phyloP scores from a whole-genome alignment of 768 basidiomycete genomes.

The Mycena chlorophos region DNA sequence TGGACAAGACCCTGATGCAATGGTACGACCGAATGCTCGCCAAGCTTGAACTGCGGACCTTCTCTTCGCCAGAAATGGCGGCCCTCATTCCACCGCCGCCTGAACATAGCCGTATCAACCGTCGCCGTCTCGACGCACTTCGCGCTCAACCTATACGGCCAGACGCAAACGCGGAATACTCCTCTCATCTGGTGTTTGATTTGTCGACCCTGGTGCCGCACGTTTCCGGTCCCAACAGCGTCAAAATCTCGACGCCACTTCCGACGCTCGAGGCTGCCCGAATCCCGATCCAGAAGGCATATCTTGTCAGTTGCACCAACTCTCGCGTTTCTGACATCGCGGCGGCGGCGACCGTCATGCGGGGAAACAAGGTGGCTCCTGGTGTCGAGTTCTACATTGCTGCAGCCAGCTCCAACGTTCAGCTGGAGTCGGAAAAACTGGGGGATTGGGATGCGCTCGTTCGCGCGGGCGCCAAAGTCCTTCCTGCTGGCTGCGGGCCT shows the following conservation, averaged over 20 bases:
- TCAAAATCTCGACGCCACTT: slow-evolving; percentile 93
- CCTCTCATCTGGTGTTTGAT: slow-evolving; percentile 87
- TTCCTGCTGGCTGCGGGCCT: slow-evolving; percentile 96
- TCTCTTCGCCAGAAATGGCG: slow-evolving; percentile 50
- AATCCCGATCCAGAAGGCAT: slow-evolving; percentile 93
- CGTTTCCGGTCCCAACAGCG: slow-evolving; percentile 96
- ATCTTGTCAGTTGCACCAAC: slow-evolving; percentile 98
- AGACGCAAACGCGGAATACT: slow-evolving; percentile 77
- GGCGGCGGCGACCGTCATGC: slow-evolving; percentile 87
- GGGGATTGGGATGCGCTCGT: slow-evolving; percentile 91
- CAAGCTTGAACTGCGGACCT: slow-evolving; percentile 76
- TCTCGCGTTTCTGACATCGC: slow-evolving; percentile 93
- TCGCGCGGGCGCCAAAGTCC: slow-evolving; percentile 84
- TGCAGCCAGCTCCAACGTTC: slow-evolving; percentile 89
- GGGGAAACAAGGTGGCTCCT: slow-evolving; percentile 75
- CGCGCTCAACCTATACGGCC: slow-evolving; percentile 56
- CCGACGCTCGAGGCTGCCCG: slow-evolving; percentile 72
- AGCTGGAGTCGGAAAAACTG: slow-evolving; percentile 79
- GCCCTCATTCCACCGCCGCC: slow-evolving; percentile 67
- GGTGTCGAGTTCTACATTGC: slow-evolving; percentile 98
- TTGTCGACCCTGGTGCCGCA: slow-evolving; percentile 93
- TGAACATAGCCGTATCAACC: slow-evolving; percentile 85
- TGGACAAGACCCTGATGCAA: slow-evolving; percentile 73
- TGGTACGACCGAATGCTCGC: slow-evolving; percentile 83
- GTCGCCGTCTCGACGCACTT: slow-evolving; percentile 65